Percentiles rank a stretch among this genome's conserved stretches.
Conservation (phyloP, 345 rosid genomes). For the Acer campestre region DNA sequence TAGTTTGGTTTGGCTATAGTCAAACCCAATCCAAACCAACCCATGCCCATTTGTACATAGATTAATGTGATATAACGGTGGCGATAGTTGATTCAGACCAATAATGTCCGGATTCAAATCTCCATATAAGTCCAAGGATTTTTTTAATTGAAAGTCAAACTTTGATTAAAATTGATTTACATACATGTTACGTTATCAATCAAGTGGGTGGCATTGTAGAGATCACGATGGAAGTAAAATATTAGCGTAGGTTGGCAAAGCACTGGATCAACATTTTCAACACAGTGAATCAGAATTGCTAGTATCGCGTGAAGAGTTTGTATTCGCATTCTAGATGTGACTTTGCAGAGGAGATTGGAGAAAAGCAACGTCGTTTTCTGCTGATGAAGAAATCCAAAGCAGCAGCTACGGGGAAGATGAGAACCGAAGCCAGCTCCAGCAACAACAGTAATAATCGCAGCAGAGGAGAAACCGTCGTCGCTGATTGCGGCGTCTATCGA, state of each 20-base stretch:
- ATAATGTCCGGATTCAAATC: too few relatives aligned
- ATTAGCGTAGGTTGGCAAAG: neutral
- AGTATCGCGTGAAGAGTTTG: neutral
- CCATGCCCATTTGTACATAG: too few relatives aligned
- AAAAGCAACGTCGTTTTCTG: neutral
- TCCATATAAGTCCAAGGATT: too few relatives aligned
- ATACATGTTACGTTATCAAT: neutral
- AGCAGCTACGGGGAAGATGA: slow-evolving; percentile 33
- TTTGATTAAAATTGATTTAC: too few relatives aligned
- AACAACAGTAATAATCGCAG: slow-evolving; percentile 29
- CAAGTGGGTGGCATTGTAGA: neutral
- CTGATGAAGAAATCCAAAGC: slow-evolving; percentile 39
- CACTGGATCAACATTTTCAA: neutral
- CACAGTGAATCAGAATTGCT: neutral
- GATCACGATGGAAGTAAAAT: neutral
- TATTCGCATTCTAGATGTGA: neutral
- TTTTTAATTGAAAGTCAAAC: too few relatives aligned
- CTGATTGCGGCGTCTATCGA: slow-evolving; percentile 50
- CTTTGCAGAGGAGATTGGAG: neutral
- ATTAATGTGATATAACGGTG: too few relatives aligned
- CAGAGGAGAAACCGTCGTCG: slow-evolving; percentile 59
- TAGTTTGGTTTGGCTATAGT: too few relatives aligned
- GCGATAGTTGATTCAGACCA: too few relatives aligned
- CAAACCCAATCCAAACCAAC: too few relatives aligned
- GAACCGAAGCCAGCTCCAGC: slow-evolving; percentile 75